These are phyloP conservation scores for Neurospora discreta DNA, from an alignment of 495 filamentous ascomycete genomes.

Conservation along the genomic window DNA sequence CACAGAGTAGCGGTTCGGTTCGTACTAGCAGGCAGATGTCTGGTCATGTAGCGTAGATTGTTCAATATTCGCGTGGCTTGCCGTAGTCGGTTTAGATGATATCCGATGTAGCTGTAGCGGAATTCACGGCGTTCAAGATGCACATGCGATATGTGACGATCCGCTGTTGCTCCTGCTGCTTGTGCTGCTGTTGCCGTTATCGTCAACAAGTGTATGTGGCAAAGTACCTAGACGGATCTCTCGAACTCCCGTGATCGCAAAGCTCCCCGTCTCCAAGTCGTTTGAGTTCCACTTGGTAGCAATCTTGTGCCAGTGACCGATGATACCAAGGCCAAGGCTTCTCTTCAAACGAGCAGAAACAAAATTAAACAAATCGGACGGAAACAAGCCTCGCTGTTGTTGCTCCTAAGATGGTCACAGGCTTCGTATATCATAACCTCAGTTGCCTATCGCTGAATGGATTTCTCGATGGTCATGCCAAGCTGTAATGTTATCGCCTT, in stretches of 20 bases:
- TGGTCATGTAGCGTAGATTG: too few species aligned
- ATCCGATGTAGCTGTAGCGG: too few species aligned
- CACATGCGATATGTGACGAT: too few species aligned
- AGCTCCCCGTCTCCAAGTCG: not conserved
- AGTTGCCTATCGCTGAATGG: not conserved
- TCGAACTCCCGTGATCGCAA: not conserved
- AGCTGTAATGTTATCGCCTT: not conserved
- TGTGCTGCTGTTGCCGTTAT: not conserved
- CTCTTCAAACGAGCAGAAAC: not conserved
- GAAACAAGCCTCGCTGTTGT: not conserved
- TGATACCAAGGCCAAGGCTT: not conserved
- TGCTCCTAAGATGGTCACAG: not conserved
- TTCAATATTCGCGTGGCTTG: too few species aligned
- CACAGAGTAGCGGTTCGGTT: constrained; percentile 86
- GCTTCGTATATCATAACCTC: not conserved
- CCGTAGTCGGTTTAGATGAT: too few species aligned
- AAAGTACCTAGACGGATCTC: not conserved
- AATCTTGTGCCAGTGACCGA: not conserved
- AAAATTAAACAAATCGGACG: not conserved
- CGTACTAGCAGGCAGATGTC: constrained; percentile 37
- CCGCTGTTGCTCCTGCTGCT: not conserved
- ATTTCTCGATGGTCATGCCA: not conserved
- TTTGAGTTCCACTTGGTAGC: too few species aligned
- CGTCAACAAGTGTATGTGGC: not conserved
- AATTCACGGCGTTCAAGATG: too few species aligned